These are phyloP conservation scores for Thymus mandschuricus DNA, from an alignment of 257 asterid genomes.

Conservation along the genomic window DNA sequence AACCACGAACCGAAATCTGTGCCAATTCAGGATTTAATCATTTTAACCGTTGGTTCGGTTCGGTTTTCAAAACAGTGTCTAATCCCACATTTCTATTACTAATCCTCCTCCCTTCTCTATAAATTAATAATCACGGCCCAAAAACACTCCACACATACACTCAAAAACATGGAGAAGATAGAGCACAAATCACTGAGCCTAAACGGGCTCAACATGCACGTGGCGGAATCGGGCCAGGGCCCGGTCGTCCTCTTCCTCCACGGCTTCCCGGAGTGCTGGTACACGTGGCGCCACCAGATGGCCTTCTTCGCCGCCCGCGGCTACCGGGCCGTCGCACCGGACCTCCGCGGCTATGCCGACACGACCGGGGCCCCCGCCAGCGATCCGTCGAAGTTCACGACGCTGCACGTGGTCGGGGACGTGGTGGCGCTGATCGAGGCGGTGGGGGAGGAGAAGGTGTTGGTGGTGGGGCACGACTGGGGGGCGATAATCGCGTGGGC, in stretches of 20 bases:
- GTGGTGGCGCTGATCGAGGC: conserved; percentile 48
- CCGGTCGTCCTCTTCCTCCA: conserved; percentile 79
- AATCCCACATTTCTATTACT: too few species aligned
- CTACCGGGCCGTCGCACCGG: conserved; percentile 71
- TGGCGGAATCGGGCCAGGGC: conserved; percentile 66
- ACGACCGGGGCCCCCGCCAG: conserved; percentile 49
- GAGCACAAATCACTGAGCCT: conserved; percentile 45
- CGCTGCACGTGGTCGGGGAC: conserved; percentile 68
- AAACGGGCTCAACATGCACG: conserved; percentile 70
- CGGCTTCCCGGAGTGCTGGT: conserved; percentile 93
- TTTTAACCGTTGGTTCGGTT: too few species aligned
- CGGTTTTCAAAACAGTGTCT: too few species aligned
- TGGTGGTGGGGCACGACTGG: conserved; percentile 89
- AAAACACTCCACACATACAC: not conserved
- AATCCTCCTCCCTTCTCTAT: not conserved
- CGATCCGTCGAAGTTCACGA: conserved; percentile 60
- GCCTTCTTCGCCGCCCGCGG: conserved; percentile 59
- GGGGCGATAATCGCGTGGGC: conserved; percentile 80
- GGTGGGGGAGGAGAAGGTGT: conserved; percentile 52
- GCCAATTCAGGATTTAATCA: too few species aligned
- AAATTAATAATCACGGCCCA: not conserved
- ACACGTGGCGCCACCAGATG: conserved; percentile 87
- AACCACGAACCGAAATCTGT: too few species aligned
- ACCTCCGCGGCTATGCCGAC: conserved; percentile 84
- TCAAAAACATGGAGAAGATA: conserved; percentile 47